Evolutionary conservation across 2,329 filamentous ascomycete genomes (phyloP).

Genomic region (Juglanconis sp.): DNA sequence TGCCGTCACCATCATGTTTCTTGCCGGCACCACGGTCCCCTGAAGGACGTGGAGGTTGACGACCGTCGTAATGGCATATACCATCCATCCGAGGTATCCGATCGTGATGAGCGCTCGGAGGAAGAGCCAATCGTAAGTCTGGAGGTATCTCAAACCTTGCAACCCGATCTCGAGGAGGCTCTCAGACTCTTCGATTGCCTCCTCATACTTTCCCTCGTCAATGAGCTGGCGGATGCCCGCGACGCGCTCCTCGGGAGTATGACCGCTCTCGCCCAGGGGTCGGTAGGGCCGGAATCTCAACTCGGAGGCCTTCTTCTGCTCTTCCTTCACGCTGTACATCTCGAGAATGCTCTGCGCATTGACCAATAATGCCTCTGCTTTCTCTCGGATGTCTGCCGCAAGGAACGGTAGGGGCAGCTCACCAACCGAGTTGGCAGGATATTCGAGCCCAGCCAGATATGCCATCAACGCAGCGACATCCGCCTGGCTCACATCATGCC

Average conservation of each 20-base stretch:
- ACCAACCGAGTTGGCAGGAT: constrained; percentile 94
- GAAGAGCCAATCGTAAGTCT: constrained; percentile 99
- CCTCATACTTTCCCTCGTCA: constrained; percentile 60
- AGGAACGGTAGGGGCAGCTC: constrained; percentile 84
- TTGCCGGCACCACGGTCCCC: constrained; percentile 60
- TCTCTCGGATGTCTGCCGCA: constrained; percentile 67
- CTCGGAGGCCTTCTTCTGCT: constrained; percentile 71
- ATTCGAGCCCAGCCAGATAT: constrained; percentile 81
- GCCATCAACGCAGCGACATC: constrained; percentile 96
- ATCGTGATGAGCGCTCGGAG: constrained; percentile 81
- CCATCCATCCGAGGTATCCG: constrained; percentile 94
- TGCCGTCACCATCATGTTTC: constrained; percentile 56
- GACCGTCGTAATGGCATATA: constrained; percentile 84
- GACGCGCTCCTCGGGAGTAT: constrained; percentile 65
- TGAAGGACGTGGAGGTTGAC: constrained; percentile 84
- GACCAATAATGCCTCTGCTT: constrained; percentile 78
- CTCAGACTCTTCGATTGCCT: constrained; percentile 76
- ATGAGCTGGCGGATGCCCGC: constrained; percentile 67
- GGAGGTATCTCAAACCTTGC: constrained; percentile 84
- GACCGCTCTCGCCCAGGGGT: constrained; percentile 61
- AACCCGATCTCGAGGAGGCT: constrained; percentile 74
- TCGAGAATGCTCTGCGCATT: constrained; percentile 88
- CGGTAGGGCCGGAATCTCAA: constrained; percentile 75
- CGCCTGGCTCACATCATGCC: constrained; percentile 90
- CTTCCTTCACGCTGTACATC: constrained; percentile 94